Evolutionary conservation across 1,284 basidiomycete species (phyloP).

Genomic region (Pyrrhoderma noxium): DNA sequence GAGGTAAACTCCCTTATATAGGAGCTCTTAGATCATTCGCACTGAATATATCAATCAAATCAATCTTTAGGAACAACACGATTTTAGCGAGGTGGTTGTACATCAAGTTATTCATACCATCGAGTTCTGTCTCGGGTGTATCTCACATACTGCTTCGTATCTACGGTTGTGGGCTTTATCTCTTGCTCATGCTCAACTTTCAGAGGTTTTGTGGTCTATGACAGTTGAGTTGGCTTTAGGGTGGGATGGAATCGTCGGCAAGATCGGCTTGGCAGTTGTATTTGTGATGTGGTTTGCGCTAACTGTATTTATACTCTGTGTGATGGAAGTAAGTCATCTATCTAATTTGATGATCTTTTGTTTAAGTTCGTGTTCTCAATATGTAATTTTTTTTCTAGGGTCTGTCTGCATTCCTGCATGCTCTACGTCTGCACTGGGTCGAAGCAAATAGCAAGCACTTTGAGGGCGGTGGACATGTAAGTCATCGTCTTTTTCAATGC

Average conservation of each 20-base stretch:
- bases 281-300: conserved; percentile 76
- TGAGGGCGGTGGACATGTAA: conserved; percentile 81
- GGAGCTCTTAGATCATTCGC: background rate
- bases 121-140: conserved; percentile 97
- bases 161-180: conserved; percentile 98
- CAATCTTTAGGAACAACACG: conserved; percentile 69
- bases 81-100: conserved; percentile 92
- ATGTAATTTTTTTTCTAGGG: conserved; percentile 33
- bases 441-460: conserved; percentile 97
- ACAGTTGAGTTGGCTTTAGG: conserved; percentile 59
- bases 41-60: conserved; percentile 8
- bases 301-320: conserved; percentile 75
- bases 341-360: conserved; percentile 11
- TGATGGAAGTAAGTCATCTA: conserved; percentile 77
- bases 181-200: conserved; percentile 94
- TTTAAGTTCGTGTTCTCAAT: background rate
- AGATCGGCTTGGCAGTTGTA: conserved; percentile 57
- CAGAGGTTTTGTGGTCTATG: conserved; percentile 91
- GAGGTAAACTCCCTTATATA: conserved; percentile 44
- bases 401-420: conserved; percentile 91
- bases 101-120: conserved; percentile 98
- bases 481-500: no score
- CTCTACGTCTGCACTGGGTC: conserved; percentile 96
- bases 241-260: conserved; percentile 48
- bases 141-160: conserved; percentile 99